Evolutionary conservation across 73 alveolate genomes (phyloP), one percentile per base, ranked within the genome.

Genomic region (Breviolum minutum): DNA sequence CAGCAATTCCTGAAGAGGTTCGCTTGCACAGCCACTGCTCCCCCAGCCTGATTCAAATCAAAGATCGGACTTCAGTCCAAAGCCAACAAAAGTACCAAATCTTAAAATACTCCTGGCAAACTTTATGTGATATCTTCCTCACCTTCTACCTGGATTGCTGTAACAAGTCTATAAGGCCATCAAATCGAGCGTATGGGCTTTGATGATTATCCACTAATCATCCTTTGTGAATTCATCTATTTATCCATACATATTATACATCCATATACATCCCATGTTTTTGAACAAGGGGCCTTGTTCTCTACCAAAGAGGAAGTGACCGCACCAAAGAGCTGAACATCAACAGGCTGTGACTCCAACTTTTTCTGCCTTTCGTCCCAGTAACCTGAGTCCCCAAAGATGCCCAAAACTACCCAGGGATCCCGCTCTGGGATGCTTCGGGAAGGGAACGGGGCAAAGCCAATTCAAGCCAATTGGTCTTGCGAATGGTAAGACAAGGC

Each of bases 281-380:
- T 40, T 40, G 54, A 40, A 40, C 0, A 40, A 40, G 54, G 54
- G 54, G 54, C 54, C 54, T 29, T 80, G 17, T n/a, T 13, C 66
- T 11, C 32, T 24, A 32, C 71, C 71, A 69, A 69, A 26, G 87
- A 80, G 48, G 80, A 69, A 62, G 98, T 8, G 66, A 92, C 89
- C 16, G 89, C 26, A 70, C 98, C 90, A 14, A 92, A 92, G 66
- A 92, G 79, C 74, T 13, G 63, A 19, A 9, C 81, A 61, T 92
- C 98, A 17, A 92, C 90, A 32, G 30, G 24, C 66, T 92, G 98
- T 24, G 80, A 30, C 22, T 73, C 89, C 81, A 92, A 29, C 63
- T 92, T 92, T 40, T 48, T 76, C 64, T 92, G 98, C 63, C 98
- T 88, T 68, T 92, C 98, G n/a, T 92, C 98, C 98, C 98, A 92